These are phyloP conservation scores for Nannochloris sp. DNA, from an alignment of 139 green algal genomes.

Conservation along the genomic window DNA sequence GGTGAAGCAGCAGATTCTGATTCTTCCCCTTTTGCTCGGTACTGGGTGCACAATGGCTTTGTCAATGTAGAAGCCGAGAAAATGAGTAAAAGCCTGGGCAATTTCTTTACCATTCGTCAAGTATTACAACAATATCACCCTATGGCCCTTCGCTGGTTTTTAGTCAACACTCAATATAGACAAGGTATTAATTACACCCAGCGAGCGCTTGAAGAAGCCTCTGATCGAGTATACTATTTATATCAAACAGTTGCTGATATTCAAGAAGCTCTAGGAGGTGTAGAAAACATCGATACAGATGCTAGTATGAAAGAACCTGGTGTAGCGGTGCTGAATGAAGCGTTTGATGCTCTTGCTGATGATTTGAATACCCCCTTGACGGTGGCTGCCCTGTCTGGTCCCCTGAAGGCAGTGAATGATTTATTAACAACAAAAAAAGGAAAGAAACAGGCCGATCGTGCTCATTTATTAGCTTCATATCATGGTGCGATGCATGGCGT, in stretches of 20 bases:
- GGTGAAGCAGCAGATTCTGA: slow-evolving; percentile 8
- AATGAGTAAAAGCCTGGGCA: slow-evolving; percentile 95
- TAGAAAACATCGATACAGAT: not conserved
- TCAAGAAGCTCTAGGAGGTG: slow-evolving; percentile 16
- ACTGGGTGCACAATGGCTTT: slow-evolving; percentile 92
- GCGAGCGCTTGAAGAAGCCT: slow-evolving; percentile 76
- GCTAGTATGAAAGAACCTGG: not conserved
- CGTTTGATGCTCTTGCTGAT: slow-evolving; percentile 56
- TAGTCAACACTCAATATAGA: slow-evolving; percentile 88
- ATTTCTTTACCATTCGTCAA: slow-evolving; percentile 98
- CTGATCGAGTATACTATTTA: slow-evolving; percentile 82
- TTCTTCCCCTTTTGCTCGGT: slow-evolving; percentile 70
- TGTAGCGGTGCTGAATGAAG: slow-evolving; percentile 7
- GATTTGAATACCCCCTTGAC: slow-evolving; percentile 85
- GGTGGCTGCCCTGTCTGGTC: slow-evolving; percentile 60
- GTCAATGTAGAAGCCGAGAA: slow-evolving; percentile 86
- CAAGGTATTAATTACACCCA: slow-evolving; percentile 87
- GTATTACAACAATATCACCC: slow-evolving; percentile 75
- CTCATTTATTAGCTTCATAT: slow-evolving; percentile 27
- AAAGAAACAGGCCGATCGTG: slow-evolving; percentile 33
- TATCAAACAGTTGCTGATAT: slow-evolving; percentile 71
- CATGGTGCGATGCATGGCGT: slow-evolving; percentile 10
- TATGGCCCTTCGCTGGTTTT: slow-evolving; percentile 86
- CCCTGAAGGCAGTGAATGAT: slow-evolving; percentile 80
- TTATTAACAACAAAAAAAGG: slow-evolving; percentile 59